A percentile compares a stretch with the other conserved stretches of the same genome.
Evolutionary conservation across 495 filamentous ascomycete species (phyloP).

Genomic region (Talaromyces thailandensis): DNA sequence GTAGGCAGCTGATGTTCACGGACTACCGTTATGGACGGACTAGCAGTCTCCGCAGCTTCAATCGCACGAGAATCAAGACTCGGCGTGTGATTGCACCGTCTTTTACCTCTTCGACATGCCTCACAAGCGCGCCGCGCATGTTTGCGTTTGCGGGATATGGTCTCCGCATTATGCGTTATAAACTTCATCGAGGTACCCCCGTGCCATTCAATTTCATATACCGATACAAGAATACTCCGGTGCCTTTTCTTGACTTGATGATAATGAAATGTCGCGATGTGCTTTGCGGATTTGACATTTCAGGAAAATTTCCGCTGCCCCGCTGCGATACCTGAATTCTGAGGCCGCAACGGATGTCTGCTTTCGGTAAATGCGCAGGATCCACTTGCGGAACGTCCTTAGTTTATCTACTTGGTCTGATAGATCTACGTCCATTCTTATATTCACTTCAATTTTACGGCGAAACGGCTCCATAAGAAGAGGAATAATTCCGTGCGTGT

Average conservation of each 20-base stretch:
- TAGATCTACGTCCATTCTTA: too few species aligned
- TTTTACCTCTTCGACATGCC: neutral
- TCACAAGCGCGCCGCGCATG: neutral
- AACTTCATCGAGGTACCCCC: neutral
- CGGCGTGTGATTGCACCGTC: neutral
- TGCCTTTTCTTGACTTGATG: neutral
- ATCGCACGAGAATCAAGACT: neutral
- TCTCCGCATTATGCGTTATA: neutral
- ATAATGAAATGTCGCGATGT: neutral
- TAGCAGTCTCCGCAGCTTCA: neutral
- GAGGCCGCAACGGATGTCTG: neutral
- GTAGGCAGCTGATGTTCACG: neutral
- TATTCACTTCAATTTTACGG: too few species aligned
- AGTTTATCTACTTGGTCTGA: too few species aligned
- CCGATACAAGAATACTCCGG: neutral
- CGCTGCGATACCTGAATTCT: neutral
- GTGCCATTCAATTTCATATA: neutral
- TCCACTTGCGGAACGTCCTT: neutral
- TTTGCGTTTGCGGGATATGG: neutral
- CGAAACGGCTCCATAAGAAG: too few species aligned
- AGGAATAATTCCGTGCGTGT: too few species aligned
- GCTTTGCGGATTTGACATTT: neutral
- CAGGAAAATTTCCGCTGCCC: neutral
- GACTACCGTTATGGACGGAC: neutral
- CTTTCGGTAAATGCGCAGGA: neutral